Percentiles rank a stretch among this genome's conserved stretches.
Conservation (phyloP, 2,329 filamentous ascomycete genomes). For the Curvularia verruculosa region DNA sequence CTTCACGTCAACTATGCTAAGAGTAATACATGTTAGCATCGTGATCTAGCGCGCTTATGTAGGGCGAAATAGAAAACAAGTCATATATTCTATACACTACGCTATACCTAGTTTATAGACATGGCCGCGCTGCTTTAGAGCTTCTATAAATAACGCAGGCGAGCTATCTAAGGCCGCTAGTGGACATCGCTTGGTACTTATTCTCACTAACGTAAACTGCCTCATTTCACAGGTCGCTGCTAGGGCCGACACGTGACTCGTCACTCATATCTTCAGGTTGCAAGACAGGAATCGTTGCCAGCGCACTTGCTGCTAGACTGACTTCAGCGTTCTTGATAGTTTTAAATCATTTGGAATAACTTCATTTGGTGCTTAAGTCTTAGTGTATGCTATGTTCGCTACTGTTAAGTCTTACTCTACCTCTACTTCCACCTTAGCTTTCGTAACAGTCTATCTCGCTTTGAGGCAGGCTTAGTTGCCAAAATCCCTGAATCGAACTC, state of each 20-base stretch:
- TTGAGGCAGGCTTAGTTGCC: not conserved
- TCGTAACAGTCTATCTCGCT: not conserved
- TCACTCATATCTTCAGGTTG: not conserved
- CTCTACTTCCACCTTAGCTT: constrained; percentile 1
- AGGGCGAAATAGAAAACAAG: not conserved
- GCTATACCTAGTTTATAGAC: not conserved
- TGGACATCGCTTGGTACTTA: not conserved
- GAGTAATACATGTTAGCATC: not conserved
- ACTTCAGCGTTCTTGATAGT: not conserved
- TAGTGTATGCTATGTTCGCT: not conserved
- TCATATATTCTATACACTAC: not conserved
- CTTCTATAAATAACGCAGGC: not conserved
- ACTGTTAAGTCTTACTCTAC: not conserved
- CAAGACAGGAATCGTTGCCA: not conserved
- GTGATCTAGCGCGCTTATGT: constrained; percentile 2
- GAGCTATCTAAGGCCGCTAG: not conserved
- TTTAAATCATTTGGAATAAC: not conserved
- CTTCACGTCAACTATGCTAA: not conserved
- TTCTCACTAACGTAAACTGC: not conserved
- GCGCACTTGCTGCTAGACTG: not conserved
- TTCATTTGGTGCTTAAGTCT: not conserved
- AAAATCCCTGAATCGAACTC: not conserved
- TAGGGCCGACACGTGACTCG: not conserved
- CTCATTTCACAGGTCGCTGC: not conserved
- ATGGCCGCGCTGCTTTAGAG: not conserved